Conservation (phyloP, 1,139 yeast genomes). For the Candida sp. region DNA sequence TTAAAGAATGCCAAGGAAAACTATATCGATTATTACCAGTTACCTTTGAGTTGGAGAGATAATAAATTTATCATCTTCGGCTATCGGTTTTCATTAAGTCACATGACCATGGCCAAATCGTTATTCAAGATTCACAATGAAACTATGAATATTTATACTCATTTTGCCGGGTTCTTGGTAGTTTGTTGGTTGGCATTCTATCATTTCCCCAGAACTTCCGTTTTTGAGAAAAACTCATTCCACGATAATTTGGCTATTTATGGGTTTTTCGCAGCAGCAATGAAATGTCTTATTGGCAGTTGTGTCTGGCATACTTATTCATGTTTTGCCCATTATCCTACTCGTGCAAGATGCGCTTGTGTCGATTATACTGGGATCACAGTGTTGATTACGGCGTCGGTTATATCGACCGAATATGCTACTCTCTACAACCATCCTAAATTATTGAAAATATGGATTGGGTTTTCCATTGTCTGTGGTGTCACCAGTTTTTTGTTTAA, state of each 20-base stretch:
- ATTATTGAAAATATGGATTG: constrained; percentile 47
- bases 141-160: constrained; percentile 93
- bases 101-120: constrained; percentile 54
- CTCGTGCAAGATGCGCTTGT: constrained; percentile 81
- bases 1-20: constrained; percentile 50
- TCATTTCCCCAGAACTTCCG: constrained; percentile 59
- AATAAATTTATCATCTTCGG: constrained; percentile 83
- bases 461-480: constrained; percentile 66
- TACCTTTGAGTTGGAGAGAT: constrained; percentile 93
- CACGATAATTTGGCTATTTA: constrained; percentile 56
- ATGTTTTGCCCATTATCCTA: constrained; percentile 62
- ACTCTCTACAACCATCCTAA: constrained; percentile 64
- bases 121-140: constrained; percentile 74
- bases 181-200: constrained; percentile 53
- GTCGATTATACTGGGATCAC: constrained; percentile 96
- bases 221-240: constrained; percentile 34
- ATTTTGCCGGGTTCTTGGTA: constrained; percentile 62
- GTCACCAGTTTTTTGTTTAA: constrained; percentile 71
- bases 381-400: constrained; percentile 84
- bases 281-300: constrained; percentile 75
- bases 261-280: constrained; percentile 66
- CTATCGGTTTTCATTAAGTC: constrained; percentile 75
- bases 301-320: constrained; percentile 92
- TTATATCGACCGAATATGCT: constrained; percentile 81
- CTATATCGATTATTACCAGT: constrained; percentile 76